These are phyloP conservation scores for Rubroshorea leprosula DNA, from an alignment of 345 rosid species.

Conservation along the genomic window DNA sequence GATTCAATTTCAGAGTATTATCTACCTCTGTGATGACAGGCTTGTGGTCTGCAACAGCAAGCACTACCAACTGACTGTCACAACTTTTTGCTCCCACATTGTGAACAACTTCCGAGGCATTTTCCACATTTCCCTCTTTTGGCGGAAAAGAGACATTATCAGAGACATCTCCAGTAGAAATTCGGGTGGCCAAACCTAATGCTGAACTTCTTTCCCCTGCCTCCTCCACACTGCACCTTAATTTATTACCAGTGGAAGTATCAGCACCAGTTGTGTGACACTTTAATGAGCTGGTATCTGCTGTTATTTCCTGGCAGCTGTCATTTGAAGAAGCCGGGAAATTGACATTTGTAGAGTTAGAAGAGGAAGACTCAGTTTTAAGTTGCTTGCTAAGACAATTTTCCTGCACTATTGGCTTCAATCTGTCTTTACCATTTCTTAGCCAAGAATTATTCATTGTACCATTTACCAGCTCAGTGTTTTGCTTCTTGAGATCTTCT, in stretches of 20 bases:
- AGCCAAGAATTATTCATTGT: not conserved
- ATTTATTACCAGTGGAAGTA: constrained; percentile 1
- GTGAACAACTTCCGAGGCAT: not conserved
- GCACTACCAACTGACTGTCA: constrained; percentile 1
- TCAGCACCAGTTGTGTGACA: not conserved
- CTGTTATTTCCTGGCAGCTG: constrained; percentile 15
- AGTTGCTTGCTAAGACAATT: constrained; percentile 7
- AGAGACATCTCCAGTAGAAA: not conserved
- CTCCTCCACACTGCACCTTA: constrained; percentile 1
- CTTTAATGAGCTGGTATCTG: constrained; percentile 13
- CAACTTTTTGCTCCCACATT: constrained; percentile 4
- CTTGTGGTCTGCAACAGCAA: constrained; percentile 9
- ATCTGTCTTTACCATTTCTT: constrained; percentile 10
- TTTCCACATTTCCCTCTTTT: not conserved
- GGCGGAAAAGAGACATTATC: not conserved
- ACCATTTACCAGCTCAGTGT: not conserved
- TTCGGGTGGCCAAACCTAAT: not conserved
- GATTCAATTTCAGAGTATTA: constrained; percentile 3
- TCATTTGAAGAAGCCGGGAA: constrained; percentile 22
- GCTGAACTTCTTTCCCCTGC: constrained; percentile 3
- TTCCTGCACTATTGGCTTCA: constrained; percentile 2
- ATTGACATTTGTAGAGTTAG: constrained; percentile 9
- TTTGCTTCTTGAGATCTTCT: constrained; percentile 7
- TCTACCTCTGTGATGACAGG: constrained; percentile 3
- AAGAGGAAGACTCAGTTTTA: constrained; percentile 21